Evolutionary conservation across 257 asterid species (phyloP), one percentile per base, ranked within the genome.

Genomic region (Przewalskia tangutica): DNA sequence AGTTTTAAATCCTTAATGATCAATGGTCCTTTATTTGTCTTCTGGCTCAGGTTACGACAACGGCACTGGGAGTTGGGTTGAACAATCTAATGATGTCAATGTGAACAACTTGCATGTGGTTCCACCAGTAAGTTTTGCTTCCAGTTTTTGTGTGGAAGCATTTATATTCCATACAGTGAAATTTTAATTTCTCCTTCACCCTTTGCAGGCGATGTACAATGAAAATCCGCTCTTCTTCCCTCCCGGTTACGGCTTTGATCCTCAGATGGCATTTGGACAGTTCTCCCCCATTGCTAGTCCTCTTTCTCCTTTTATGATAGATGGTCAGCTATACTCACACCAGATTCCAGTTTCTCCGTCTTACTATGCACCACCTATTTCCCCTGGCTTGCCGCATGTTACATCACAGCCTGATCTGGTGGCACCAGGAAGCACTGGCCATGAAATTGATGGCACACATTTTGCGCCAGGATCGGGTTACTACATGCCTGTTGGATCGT

Each of bases 241-340:
- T 83, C 92, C 97, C 75, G 93, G 97, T 79, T 95, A 92, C 87
- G 99, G 97, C 84, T 94, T 85, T 77, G 98, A 96, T 81, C 82
- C 97, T 83, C 97, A 91, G 85, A 91, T 95, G 98, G 94, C 94
- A 77, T 94, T 90, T 86, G 98, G 98, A 66, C 99, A 96, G 91
- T 96, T 89, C 83, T 92, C 99, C 84, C 98, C 95, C 27, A 92
- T 95, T 62, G 90, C 97, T 38, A 89, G 95, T 87, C 95, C 97
- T 64, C 85, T 94, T 13, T 93, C 99, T 77, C 94, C 98, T 60
- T 88, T 94, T 85, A 89, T 94, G 97, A 85, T 96, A 70, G 99
- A 96, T 81, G 97, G 98, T 71, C 99, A 94, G 91, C 91, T 96
- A 84, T 94, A 90, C 84, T 92, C 97, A 16, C 98, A 94, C 84